Percentiles rank a stretch among this genome's conserved stretches.
phyloP scores from a whole-genome alignment of 805 yeast genomes.

The Myxozyma vanderwaltii region DNA sequence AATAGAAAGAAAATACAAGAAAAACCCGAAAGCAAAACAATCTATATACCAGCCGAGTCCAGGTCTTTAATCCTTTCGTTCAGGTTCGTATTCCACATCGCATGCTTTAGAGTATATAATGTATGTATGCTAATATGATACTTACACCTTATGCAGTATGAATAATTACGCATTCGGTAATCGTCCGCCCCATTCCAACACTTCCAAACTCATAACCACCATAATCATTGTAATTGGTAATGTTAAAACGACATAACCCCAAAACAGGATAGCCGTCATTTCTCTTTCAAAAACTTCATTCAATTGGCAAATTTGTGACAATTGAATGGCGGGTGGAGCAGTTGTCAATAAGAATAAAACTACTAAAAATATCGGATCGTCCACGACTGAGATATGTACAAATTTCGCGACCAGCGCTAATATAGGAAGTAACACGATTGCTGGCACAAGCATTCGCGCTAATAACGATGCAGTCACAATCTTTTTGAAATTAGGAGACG shows the following conservation, averaged over 20 bases:
- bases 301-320: constrained; percentile 64
- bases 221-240: constrained; percentile 60
- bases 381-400: constrained; percentile 50
- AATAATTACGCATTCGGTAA: constrained; percentile 12
- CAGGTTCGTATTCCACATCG: too few relatives aligned
- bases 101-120: too few relatives aligned
- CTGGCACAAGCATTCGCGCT: constrained; percentile 64
- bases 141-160: too few relatives aligned
- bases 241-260: constrained; percentile 66
- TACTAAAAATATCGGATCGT: constrained; percentile 62
- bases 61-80: too few relatives aligned
- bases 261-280: constrained; percentile 65
- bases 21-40: background rate
- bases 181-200: constrained; percentile 53
- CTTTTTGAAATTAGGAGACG: constrained; percentile 37
- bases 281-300: constrained; percentile 63
- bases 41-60: background rate
- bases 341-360: constrained; percentile 61
- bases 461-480: constrained; percentile 57
- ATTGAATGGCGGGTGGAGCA: constrained; percentile 69
- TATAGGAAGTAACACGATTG: constrained; percentile 55
- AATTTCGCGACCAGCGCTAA: constrained; percentile 56
- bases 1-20: background rate
- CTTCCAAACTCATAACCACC: constrained; percentile 57
- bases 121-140: too few relatives aligned